A percentile compares a stretch with the other conserved stretches of the same genome.
These are phyloP conservation scores for Backusella liffmaniae DNA, from an alignment of 192 early-diverging fungal genomes.

Conservation along the genomic window DNA sequence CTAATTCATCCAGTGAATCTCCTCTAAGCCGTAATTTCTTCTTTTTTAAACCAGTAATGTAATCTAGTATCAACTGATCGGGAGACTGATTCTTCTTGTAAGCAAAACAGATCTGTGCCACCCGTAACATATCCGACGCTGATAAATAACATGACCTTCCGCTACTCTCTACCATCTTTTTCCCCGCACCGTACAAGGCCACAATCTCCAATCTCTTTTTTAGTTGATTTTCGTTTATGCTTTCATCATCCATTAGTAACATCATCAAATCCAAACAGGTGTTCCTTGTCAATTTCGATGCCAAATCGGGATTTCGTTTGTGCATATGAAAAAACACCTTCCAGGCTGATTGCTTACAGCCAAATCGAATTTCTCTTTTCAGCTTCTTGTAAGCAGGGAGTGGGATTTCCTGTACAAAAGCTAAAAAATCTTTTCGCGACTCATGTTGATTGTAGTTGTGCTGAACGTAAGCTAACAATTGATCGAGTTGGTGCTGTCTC, in stretches of 20 bases:
- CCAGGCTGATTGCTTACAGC: conserved; percentile 6
- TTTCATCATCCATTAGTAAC: conserved; percentile 9
- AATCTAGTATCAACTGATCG: background rate
- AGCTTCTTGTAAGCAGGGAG: conserved; percentile 19
- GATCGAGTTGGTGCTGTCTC: conserved; percentile 17
- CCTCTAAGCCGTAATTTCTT: background rate
- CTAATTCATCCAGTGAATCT: conserved; percentile 27
- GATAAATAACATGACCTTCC: background rate
- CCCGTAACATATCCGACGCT: conserved; percentile 6
- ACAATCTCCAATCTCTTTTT: conserved; percentile 5
- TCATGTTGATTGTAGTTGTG: background rate
- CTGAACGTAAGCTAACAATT: conserved; percentile 22
- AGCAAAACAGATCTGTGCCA: background rate
- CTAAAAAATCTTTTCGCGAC: background rate
- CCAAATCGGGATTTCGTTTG: background rate
- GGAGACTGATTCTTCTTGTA: background rate
- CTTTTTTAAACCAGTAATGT: background rate
- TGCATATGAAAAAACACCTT: conserved; percentile 16
- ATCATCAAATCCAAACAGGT: conserved; percentile 8
- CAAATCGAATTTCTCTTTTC: conserved; percentile 4
- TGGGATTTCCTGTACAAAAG: conserved; percentile 10
- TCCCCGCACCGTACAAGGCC: background rate
- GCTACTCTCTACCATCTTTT: background rate
- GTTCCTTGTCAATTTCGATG: conserved; percentile 6
- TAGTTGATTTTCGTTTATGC: conserved; percentile 6